Base-by-base conservation (phyloP, 495 filamentous ascomycete species). In the Cercophora scortea region DNA sequence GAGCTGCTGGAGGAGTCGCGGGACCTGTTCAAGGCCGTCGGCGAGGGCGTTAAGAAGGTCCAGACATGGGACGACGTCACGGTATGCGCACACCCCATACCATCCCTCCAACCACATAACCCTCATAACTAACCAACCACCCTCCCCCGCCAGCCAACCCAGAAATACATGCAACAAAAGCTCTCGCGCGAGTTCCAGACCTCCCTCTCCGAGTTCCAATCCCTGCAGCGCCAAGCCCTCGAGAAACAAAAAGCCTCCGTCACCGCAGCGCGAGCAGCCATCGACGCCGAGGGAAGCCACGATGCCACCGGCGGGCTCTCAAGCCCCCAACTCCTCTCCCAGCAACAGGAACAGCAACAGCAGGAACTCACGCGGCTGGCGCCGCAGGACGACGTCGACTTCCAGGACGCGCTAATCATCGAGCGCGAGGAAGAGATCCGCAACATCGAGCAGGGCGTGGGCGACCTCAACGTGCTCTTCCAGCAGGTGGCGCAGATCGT, bases 401-500 rank as follows among this genome's bases (percentile, higher is more conserved):
- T 97, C 74, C 94, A 99, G 62, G 94, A 97, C 55, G 83, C 85
- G 10, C 72, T 99, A 35, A 97, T 99, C 64, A 82, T 92, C 54
- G 91, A 97, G 76, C 89, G 93, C 15, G 93, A 99, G 66, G 79
- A 86, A 17, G 93, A 97, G 74, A 99, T 99, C 59, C 84, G 91
- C 33, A 89, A 93, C 61, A 97, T 99, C 61, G 93, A 99, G 71
- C 90, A 95, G 63, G 87, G 86, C 53, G 92, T 98, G 10, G 86
- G 88, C 49, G 93, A 98, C 63, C 73, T 98, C 50, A 97, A 97
- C 60, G 93, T 97, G 66, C 76, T 98, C 33, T 98, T 97, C 76
- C 79, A 90, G 40, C 94, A 99, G 71, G 88, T 98, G 19, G 94
- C 93, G 40, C 89, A 94, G 60, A 96, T 98, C 59, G 92, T 99